Evolutionary conservation across 495 filamentous ascomycete genomes (phyloP).

Genomic region (Podospora anserina): DNA sequence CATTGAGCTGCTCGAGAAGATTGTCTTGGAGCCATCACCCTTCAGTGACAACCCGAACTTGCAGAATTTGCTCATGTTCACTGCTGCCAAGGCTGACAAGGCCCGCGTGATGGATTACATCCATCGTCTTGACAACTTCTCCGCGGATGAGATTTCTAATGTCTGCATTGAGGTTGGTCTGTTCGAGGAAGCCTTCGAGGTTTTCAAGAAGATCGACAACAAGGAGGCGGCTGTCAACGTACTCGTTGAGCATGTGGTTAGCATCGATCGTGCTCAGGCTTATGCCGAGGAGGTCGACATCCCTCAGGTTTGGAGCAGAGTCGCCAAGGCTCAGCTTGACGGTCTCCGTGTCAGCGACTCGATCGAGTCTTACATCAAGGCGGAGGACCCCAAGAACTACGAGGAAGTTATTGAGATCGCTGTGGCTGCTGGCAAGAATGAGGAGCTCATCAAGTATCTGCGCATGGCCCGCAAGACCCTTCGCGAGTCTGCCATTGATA

Average conservation of each 20-base stretch:
- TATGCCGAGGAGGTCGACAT: constrained; percentile 95
- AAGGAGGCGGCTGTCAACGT: constrained; percentile 84
- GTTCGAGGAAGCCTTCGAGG: constrained; percentile 96
- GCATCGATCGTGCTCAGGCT: constrained; percentile 95
- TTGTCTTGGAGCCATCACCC: constrained; percentile 92
- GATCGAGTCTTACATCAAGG: constrained; percentile 96
- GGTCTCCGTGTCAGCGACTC: constrained; percentile 90
- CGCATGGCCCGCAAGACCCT: constrained; percentile 96
- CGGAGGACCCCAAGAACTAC: constrained; percentile 89
- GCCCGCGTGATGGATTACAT: constrained; percentile 95
- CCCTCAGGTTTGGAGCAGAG: constrained; percentile 98
- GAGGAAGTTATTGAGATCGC: constrained; percentile 93
- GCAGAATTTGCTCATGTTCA: constrained; percentile 95
- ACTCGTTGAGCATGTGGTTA: constrained; percentile 94
- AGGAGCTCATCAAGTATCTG: constrained; percentile 95
- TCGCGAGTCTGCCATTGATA: constrained; percentile 92
- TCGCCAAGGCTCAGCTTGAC: constrained; percentile 97
- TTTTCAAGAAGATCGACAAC: constrained; percentile 95
- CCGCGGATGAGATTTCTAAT: constrained; percentile 84
- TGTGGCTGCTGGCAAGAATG: constrained; percentile 94
- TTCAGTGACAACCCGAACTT: constrained; percentile 97
- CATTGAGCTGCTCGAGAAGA: constrained; percentile 98
- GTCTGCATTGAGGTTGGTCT: constrained; percentile 93
- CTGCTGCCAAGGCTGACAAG: constrained; percentile 95
- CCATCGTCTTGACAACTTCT: constrained; percentile 82